Conservation (phyloP, 805 yeast genomes). For the Starmerella roubikii region DNA sequence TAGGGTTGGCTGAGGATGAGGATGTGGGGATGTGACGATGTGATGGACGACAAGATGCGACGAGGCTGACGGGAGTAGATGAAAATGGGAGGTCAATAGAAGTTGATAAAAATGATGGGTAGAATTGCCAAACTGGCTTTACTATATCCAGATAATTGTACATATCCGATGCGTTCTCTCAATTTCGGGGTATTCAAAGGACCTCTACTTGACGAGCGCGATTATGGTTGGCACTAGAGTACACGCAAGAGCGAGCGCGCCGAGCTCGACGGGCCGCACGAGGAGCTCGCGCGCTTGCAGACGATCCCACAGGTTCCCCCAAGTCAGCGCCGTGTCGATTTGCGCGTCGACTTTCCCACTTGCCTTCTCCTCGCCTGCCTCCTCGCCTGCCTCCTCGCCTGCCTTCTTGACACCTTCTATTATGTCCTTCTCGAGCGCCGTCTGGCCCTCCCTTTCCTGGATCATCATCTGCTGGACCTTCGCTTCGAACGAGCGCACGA, state of each 20-base stretch:
- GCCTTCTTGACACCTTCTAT: neutral
- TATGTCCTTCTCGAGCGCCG: neutral
- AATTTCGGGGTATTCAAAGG: too few species aligned
- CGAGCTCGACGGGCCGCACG: slow-evolving; percentile 14
- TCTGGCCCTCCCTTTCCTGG: neutral
- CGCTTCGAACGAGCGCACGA: slow-evolving; percentile 72
- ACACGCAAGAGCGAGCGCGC: slow-evolving; percentile 7
- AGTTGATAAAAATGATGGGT: too few species aligned
- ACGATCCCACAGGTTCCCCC: slow-evolving; percentile 7
- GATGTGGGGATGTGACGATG: too few species aligned
- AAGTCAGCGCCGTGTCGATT: neutral
- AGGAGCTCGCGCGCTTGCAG: slow-evolving; percentile 5
- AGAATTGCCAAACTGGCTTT: too few species aligned
- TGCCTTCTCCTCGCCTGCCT: neutral
- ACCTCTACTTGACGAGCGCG: neutral
- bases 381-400: neutral
- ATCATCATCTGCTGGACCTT: slow-evolving; percentile 40
- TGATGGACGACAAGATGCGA: too few species aligned
- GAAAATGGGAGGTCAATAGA: too few species aligned
- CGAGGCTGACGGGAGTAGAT: too few species aligned
- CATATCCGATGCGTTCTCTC: too few species aligned
- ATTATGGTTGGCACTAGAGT: neutral
- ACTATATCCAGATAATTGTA: too few species aligned
- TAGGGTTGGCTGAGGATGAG: too few species aligned
- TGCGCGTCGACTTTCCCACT: neutral